These are phyloP conservation scores for Vicia villosa DNA, from an alignment of 306 rosid species.

Conservation along the genomic window DNA sequence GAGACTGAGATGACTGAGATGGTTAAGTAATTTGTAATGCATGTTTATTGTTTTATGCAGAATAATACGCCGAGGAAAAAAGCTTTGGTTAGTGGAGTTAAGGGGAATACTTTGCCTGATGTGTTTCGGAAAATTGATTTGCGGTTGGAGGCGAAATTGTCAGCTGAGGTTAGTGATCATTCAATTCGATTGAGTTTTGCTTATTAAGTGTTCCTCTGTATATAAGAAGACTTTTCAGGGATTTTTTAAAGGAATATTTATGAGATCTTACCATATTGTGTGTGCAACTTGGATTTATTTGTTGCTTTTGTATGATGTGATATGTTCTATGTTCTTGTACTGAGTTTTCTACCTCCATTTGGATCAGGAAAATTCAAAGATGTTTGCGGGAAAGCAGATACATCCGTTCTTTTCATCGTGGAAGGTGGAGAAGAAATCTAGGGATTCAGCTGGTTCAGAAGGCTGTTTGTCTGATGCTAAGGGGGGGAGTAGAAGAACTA, in stretches of 20 bases:
- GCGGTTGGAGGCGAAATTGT: conserved; percentile 70
- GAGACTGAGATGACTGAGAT: not conserved
- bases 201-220: not conserved
- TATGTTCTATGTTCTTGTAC: conserved; percentile 19
- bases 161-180: conserved; percentile 63
- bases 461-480: conserved; percentile 20
- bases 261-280: not conserved
- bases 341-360: conserved; percentile 1
- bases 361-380: conserved; percentile 72
- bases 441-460: conserved; percentile 41
- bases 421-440: conserved; percentile 52
- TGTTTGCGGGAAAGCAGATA: conserved; percentile 63
- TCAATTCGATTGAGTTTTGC: not conserved
- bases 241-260: not conserved
- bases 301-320: not conserved
- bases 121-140: conserved; percentile 40
- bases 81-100: conserved; percentile 17
- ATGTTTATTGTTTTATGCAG: conserved; percentile 28
- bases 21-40: not conserved
- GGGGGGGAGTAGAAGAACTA: conserved; percentile 35
- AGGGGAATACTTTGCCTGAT: conserved; percentile 15
- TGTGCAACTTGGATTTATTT: not conserved
- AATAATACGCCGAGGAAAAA: conserved; percentile 63
- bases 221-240: not conserved
- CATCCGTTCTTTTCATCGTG: conserved; percentile 73